These are phyloP conservation scores for Lasiodiplodia citricola DNA, from an alignment of 2,329 filamentous ascomycete genomes.

Conservation along the genomic window DNA sequence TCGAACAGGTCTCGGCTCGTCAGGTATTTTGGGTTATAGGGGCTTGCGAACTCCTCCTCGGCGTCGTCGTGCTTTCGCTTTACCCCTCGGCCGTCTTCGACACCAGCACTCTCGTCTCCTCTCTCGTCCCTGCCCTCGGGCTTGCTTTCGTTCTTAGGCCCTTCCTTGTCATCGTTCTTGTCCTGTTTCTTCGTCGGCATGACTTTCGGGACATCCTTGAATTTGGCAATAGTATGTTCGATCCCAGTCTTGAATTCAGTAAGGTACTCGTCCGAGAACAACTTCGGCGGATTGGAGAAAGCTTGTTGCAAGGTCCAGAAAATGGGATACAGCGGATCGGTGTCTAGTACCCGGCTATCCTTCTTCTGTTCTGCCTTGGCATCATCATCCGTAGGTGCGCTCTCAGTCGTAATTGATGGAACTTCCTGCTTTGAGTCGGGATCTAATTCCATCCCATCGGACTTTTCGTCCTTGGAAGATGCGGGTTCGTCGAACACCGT, in stretches of 20 bases:
- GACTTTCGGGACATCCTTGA: conserved; percentile 72
- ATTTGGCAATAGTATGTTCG: conserved; percentile 70
- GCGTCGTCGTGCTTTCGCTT: conserved; percentile 74
- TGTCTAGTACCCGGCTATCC: conserved; percentile 56
- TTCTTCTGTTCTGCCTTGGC: conserved; percentile 52
- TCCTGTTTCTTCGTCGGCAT: conserved; percentile 65
- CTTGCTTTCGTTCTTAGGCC: conserved; percentile 46
- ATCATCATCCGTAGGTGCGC: conserved; percentile 53
- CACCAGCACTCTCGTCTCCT: conserved; percentile 29
- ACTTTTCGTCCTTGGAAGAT: conserved; percentile 42
- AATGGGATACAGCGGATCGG: conserved; percentile 79
- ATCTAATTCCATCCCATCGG: conserved; percentile 72
- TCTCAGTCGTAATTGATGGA: conserved; percentile 49
- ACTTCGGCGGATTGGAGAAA: conserved; percentile 85
- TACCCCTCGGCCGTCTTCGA: conserved; percentile 57
- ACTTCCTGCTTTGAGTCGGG: conserved; percentile 43
- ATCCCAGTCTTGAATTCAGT: conserved; percentile 67
- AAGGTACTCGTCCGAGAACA: conserved; percentile 77
- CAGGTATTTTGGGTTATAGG: conserved; percentile 96
- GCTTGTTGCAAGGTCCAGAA: conserved; percentile 94
- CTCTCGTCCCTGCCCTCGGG: neutral
- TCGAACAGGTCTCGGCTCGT: conserved; percentile 97
- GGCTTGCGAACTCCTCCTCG: conserved; percentile 68
- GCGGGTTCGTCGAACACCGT: conserved; percentile 76
- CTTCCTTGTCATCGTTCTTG: conserved; percentile 29